Evolutionary conservation across 495 filamentous ascomycete species (phyloP).

Genomic region (Bombardia bombarda): DNA sequence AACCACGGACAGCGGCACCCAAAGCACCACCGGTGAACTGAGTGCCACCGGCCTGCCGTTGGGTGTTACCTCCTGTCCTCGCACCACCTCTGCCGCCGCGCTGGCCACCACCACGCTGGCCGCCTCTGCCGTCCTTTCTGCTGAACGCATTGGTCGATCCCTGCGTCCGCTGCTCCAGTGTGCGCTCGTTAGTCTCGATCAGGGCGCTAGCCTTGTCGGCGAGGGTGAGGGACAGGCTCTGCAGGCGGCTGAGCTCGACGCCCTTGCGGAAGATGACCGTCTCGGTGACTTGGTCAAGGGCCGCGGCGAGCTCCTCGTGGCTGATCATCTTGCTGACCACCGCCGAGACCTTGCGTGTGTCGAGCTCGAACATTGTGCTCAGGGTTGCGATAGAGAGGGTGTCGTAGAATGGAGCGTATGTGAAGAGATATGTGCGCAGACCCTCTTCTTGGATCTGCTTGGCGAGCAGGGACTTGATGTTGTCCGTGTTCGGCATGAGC

Average conservation of each 20-base stretch:
- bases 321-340: conserved; percentile 99
- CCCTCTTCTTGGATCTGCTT: conserved; percentile 98
- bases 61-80: conserved; percentile 41
- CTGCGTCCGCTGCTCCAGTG: conserved; percentile 91
- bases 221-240: conserved; percentile 88
- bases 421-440: conserved; percentile 97
- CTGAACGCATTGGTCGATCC: conserved; percentile 93
- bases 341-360: conserved; percentile 81
- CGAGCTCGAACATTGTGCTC: conserved; percentile 90
- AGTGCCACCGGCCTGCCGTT: conserved; percentile 49
- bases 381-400: conserved; percentile 81
- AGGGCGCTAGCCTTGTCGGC: conserved; percentile 92
- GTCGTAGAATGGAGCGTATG: conserved; percentile 98
- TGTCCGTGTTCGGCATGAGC: conserved; percentile 77
- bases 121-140: conserved; percentile 71
- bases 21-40: conserved; percentile 52
- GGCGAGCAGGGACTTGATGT: conserved; percentile 93
- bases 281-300: conserved; percentile 93
- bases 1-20: conserved; percentile 47
- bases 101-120: conserved; percentile 58
- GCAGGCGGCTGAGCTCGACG: conserved; percentile 90
- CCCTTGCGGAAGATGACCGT: conserved; percentile 99
- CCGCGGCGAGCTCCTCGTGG: conserved; percentile 93
- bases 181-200: conserved; percentile 96
- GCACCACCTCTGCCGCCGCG: conserved; percentile 63